Conservation (phyloP, 192 early-diverging fungal species). For the Entophlyctis luteolus region DNA sequence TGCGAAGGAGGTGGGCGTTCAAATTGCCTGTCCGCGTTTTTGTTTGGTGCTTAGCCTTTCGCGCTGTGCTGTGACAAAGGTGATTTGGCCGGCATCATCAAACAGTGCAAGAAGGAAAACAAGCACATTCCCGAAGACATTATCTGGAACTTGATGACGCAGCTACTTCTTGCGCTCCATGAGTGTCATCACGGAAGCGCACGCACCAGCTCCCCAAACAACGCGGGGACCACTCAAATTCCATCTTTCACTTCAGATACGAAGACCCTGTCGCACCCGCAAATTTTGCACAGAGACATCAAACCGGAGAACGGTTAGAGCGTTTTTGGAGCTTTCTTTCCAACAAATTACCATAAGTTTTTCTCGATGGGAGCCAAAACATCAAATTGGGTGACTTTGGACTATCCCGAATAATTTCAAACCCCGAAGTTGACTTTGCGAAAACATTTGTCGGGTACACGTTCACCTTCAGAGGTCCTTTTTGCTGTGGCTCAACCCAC, state of each 20-base stretch:
- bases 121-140: constrained; percentile 58
- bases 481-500: not conserved
- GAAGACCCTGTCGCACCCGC: constrained; percentile 24
- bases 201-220: not conserved
- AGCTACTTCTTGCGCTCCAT: constrained; percentile 62
- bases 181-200: constrained; percentile 62
- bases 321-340: not conserved
- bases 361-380: constrained; percentile 63
- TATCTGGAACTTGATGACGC: constrained; percentile 64
- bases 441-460: constrained; percentile 70
- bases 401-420: constrained; percentile 59
- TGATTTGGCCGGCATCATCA: constrained; percentile 64
- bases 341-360: constrained; percentile 39
- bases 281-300: constrained; percentile 67
- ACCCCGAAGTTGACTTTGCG: constrained; percentile 60
- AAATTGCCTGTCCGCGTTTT: not conserved
- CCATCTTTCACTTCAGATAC: not conserved
- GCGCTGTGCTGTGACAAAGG: constrained; percentile 19
- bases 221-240: not conserved
- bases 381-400: constrained; percentile 78
- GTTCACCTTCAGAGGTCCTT: not conserved
- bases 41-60: not conserved
- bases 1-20: constrained; percentile 18
- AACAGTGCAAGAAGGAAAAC: constrained; percentile 56
- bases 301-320: constrained; percentile 67